Evolutionary conservation across 2,329 filamentous ascomycete species (phyloP).

Genomic region (Rhynchosporium graminicola): DNA sequence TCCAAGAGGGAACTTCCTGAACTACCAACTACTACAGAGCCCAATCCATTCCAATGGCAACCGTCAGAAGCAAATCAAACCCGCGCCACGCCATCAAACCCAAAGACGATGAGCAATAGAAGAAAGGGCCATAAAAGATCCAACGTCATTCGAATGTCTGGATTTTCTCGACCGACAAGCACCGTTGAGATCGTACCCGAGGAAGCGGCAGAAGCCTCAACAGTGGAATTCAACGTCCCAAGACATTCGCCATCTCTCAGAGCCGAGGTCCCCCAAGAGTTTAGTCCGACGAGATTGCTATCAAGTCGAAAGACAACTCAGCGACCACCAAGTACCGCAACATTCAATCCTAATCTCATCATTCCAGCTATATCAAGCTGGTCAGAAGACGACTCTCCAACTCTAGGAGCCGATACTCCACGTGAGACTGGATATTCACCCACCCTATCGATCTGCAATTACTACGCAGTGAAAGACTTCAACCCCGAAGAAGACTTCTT

Average conservation of each 20-base stretch:
- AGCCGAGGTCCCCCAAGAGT: conserved; percentile 22
- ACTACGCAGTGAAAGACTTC: conserved; percentile 23
- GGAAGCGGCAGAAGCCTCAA: conserved; percentile 31
- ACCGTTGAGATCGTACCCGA: conserved; percentile 32
- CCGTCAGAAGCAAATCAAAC: conserved; percentile 31
- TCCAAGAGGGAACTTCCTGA: conserved; percentile 13
- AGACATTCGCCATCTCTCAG: conserved; percentile 17
- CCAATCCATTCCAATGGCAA: conserved; percentile 37
- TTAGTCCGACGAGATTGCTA: conserved; percentile 24
- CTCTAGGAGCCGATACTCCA: conserved; percentile 8
- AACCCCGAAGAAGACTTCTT: conserved; percentile 33
- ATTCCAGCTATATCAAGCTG: conserved; percentile 17
- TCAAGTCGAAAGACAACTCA: conserved; percentile 16
- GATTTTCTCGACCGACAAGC: conserved; percentile 30
- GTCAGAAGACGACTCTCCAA: conserved; percentile 15
- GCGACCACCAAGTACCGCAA: conserved; percentile 30
- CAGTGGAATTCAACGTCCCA: conserved; percentile 19
- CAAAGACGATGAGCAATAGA: conserved; percentile 16
- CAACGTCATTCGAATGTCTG: conserved; percentile 34
- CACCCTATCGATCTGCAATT: conserved; percentile 32
- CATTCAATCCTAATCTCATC: conserved; percentile 30
- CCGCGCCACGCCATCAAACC: conserved; percentile 18
- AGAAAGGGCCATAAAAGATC: conserved; percentile 36
- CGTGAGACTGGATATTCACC: conserved; percentile 25
- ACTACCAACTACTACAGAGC: background rate